Evolutionary conservation across 1,139 yeast species (phyloP), one percentile per base, ranked within the genome.

Genomic region (Candida mesenterica): DNA sequence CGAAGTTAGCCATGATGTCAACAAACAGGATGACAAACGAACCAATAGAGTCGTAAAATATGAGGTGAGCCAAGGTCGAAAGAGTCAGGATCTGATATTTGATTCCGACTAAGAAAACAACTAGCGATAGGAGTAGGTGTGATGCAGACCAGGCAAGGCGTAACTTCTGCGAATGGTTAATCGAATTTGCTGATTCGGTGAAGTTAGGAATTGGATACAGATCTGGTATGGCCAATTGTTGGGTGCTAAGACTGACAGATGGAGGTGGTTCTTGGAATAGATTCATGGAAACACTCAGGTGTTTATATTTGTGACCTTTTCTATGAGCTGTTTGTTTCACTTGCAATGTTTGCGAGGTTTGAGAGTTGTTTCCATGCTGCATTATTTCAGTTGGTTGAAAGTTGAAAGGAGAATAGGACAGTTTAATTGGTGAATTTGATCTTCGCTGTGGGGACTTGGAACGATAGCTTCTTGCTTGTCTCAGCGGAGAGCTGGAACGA

Each of bases 211-310:
- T 79, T 0, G 95, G 92, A 43, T 81, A 75, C 41, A 85, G 79
- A 31, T 82, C 82, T 1, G 96, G 95, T 23, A 89, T 75, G 34
- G 82, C 77, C 33, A 78, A 62, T 2, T 89, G 81, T 9, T 84
- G 81, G 29, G 80, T 68, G 17, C 49, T 48, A 9, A 46, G 36
- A 10, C 50, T 53, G 13, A 53, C 45, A 0, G 60, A 50, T 12
- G 79, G 81, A 5, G 89, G 82, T 1, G 97, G 96, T 53, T 90
- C 97, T 55, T 87, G 96, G 58, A 92, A 92, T 55, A 90, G 75
- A 57, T 92, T 92, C 92, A 92, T 85, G 3, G 96, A 86, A 4
- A 92, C 96, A n/a, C 97, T 88, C 4, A 97, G 88, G 52, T 92
- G 97, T 57, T 92, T 92, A 55, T 92, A 92, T 49, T 90, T 77